phyloP scores from a whole-genome alignment of 768 basidiomycete species.

The Boletus coccyginus region DNA sequence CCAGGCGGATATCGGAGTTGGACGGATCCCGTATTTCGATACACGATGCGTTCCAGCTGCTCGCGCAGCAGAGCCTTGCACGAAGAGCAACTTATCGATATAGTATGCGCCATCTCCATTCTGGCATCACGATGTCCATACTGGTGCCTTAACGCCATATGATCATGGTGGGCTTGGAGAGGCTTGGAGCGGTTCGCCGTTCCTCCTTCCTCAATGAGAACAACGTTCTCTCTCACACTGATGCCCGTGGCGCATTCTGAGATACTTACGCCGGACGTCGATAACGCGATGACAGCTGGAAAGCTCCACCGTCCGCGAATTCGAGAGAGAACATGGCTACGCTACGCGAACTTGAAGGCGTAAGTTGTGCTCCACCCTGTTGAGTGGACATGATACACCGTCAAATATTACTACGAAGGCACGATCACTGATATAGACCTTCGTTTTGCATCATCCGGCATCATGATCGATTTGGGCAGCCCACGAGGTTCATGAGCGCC shows the following conservation, averaged over 20 bases:
- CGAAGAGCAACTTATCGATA: neutral
- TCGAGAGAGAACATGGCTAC: neutral
- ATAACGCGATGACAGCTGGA: conserved; percentile 1
- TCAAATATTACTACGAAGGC: neutral
- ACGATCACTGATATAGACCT: neutral
- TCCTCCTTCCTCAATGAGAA: neutral
- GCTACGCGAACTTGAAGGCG: neutral
- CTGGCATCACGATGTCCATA: conserved; percentile 1
- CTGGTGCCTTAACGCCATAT: neutral
- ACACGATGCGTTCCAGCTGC: neutral
- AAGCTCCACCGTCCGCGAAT: neutral
- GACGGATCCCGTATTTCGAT: conserved; percentile 4
- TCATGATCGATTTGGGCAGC: neutral
- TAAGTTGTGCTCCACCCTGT: neutral
- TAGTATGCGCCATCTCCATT: neutral
- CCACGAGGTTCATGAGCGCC: neutral
- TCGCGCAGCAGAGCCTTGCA: neutral
- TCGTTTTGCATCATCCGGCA: neutral
- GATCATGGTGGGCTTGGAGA: neutral
- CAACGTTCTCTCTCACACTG: neutral
- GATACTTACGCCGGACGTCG: neutral
- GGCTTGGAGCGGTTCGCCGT: neutral
- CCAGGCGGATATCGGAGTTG: conserved; percentile 11
- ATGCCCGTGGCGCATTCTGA: neutral
- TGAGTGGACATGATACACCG: neutral